Evolutionary conservation across 164 flowering plant genomes (phyloP).

Genomic region (Malania oleifera): DNA sequence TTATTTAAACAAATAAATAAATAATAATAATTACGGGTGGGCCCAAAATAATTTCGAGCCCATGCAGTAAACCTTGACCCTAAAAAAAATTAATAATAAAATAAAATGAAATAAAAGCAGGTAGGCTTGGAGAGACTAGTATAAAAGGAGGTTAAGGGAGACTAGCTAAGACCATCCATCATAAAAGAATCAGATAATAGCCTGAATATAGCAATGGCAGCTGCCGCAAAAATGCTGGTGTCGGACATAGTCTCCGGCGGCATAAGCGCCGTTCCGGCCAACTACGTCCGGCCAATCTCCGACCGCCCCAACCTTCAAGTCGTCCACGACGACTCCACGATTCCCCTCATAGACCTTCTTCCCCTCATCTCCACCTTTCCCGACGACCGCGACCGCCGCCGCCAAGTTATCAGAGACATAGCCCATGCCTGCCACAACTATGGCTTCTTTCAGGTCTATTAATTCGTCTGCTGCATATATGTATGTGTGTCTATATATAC

Average conservation of each 20-base stretch:
- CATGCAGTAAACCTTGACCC: too few relatives aligned
- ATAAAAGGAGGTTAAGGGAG: too few relatives aligned
- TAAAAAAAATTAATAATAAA: too few relatives aligned
- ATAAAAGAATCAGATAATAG: too few relatives aligned
- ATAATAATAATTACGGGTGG: too few relatives aligned
- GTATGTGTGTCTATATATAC: background rate
- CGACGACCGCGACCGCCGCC: constrained; percentile 30
- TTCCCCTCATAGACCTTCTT: constrained; percentile 48
- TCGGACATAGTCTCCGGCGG: constrained; percentile 26
- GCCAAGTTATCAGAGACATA: constrained; percentile 29
- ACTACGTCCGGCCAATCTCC: constrained; percentile 38
- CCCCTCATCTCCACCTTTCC: too few relatives aligned
- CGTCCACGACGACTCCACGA: constrained; percentile 21
- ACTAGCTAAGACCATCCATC: too few relatives aligned
- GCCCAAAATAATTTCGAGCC: too few relatives aligned
- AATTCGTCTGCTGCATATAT: background rate
- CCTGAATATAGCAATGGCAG: too few relatives aligned
- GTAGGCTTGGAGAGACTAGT: too few relatives aligned
- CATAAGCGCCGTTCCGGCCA: constrained; percentile 24
- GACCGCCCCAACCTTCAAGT: constrained; percentile 45
- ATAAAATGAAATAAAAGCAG: too few relatives aligned
- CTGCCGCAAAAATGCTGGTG: constrained; percentile 12
- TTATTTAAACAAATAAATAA: too few relatives aligned
- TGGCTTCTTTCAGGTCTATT: constrained; percentile 51
- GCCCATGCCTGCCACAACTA: constrained; percentile 37